Percentiles rank a stretch among this genome's conserved stretches.
These are phyloP conservation scores for Mangifera indica DNA, from an alignment of 345 rosid species.

Conservation along the genomic window DNA sequence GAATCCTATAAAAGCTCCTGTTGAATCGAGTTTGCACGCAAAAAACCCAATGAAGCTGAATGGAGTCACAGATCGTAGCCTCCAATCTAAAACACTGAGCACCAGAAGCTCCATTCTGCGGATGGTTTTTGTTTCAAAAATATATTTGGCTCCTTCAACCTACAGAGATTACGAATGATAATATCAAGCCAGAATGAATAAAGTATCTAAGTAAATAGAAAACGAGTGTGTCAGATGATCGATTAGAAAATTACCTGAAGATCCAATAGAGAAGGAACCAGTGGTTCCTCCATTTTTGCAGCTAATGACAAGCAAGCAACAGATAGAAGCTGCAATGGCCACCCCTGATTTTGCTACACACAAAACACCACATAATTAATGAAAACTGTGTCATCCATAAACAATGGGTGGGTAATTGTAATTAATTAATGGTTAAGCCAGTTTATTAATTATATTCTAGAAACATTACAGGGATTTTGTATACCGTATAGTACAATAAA, in stretches of 20 bases:
- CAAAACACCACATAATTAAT: not conserved
- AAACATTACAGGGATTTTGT: not conserved
- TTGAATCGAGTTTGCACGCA: constrained; percentile 80
- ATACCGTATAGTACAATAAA: not conserved
- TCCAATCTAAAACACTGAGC: constrained; percentile 81
- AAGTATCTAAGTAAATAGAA: too few species aligned
- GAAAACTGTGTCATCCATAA: not conserved
- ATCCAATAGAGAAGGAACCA: constrained; percentile 80
- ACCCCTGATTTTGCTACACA: constrained; percentile 61
- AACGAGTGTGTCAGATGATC: not conserved
- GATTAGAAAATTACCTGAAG: constrained; percentile 59
- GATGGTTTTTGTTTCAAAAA: constrained; percentile 84
- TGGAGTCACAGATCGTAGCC: constrained; percentile 90
- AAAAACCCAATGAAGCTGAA: constrained; percentile 80
- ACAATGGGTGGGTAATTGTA: constrained; percentile 18
- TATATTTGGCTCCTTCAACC: constrained; percentile 71
- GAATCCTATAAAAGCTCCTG: constrained; percentile 57
- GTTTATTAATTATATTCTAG: not conserved
- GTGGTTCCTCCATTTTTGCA: constrained; percentile 97
- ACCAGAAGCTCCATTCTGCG: constrained; percentile 90
- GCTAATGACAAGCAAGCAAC: constrained; percentile 94
- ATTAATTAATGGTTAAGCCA: constrained; percentile 16
- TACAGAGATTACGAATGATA: constrained; percentile 14
- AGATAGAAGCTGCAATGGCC: constrained; percentile 92
- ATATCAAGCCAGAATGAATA: too few species aligned